Evolutionary conservation across 106 monocot species (phyloP).

Genomic region (Allium fistulosum): DNA sequence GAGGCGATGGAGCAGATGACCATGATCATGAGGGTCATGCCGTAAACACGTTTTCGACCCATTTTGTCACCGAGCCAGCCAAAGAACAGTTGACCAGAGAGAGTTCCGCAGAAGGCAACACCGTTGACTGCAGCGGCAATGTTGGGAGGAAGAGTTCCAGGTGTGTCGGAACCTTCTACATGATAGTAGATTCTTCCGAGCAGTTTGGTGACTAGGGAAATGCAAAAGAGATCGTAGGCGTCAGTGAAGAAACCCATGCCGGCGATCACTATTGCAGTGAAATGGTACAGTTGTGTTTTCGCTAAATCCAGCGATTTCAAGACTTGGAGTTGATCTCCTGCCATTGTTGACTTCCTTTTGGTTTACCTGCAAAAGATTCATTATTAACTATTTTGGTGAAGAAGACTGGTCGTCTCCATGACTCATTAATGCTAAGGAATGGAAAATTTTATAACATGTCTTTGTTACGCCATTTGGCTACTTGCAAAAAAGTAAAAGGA

Average conservation of each 20-base stretch:
- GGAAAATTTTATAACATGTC: too few relatives aligned
- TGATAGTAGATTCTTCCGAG: slow-evolving; percentile 75
- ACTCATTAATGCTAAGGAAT: too few relatives aligned
- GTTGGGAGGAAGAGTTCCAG: slow-evolving; percentile 50
- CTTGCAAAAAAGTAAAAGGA: too few relatives aligned
- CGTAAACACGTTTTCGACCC: slow-evolving; percentile 63
- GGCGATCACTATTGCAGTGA: slow-evolving; percentile 74
- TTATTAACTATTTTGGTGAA: too few relatives aligned
- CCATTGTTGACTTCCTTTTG: slow-evolving; percentile 12
- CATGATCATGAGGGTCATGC: slow-evolving; percentile 78
- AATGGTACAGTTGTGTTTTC: slow-evolving; percentile 80
- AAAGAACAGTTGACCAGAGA: slow-evolving; percentile 76
- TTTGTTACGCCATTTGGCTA: too few relatives aligned
- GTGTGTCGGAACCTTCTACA: slow-evolving; percentile 31
- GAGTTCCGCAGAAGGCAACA: slow-evolving; percentile 76
- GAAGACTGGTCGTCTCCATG: too few relatives aligned
- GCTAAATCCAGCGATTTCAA: slow-evolving; percentile 65
- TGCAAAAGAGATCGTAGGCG: slow-evolving; percentile 86
- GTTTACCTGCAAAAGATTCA: neutral
- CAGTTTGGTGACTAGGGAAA: slow-evolving; percentile 77
- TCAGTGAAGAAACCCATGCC: slow-evolving; percentile 96
- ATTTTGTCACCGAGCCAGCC: slow-evolving; percentile 88
- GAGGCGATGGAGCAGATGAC: slow-evolving; percentile 67
- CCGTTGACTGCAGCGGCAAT: slow-evolving; percentile 71
- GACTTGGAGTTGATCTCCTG: slow-evolving; percentile 47